Evolutionary conservation across 306 rosid genomes (phyloP).

Genomic region (Prosopis cineraria): DNA sequence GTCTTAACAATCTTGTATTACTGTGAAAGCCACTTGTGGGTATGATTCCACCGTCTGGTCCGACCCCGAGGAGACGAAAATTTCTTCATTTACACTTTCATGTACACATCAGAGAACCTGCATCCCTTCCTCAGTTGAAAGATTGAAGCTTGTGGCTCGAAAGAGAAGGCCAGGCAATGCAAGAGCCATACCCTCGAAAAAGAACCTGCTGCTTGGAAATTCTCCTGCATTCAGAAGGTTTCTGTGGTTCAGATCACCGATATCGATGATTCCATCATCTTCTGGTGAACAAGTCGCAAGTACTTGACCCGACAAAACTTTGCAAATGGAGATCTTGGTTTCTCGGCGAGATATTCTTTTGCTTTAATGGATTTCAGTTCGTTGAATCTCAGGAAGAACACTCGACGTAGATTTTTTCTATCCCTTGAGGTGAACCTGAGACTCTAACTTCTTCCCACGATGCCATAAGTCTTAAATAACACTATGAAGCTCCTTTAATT

Average conservation of each 20-base stretch:
- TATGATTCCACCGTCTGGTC: conserved; percentile 35
- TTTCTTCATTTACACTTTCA: conserved; percentile 58
- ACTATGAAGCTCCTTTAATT: conserved; percentile 68
- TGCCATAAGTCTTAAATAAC: conserved; percentile 54
- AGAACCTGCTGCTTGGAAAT: conserved; percentile 46
- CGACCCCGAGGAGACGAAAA: conserved; percentile 28
- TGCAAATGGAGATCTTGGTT: conserved; percentile 58
- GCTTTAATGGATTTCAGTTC: conserved; percentile 57
- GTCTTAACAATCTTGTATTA: conserved; percentile 57
- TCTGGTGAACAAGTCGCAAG: conserved; percentile 52
- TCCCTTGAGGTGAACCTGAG: conserved; percentile 62
- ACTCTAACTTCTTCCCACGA: conserved; percentile 63
- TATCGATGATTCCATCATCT: conserved; percentile 56
- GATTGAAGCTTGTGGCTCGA: conserved; percentile 54
- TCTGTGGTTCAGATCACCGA: conserved; percentile 53
- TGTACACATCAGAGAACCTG: conserved; percentile 64
- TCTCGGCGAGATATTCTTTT: conserved; percentile 45
- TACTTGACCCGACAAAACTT: conserved; percentile 68
- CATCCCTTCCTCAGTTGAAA: conserved; percentile 56
- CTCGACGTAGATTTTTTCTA: conserved; percentile 28
- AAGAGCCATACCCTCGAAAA: conserved; percentile 60
- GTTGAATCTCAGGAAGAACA: conserved; percentile 45
- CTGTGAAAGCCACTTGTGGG: conserved; percentile 53
- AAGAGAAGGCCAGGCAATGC: conserved; percentile 66
- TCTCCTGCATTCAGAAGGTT: conserved; percentile 47